phyloP scores from a whole-genome alignment of 805 yeast species.

The Jamesozyma piceae region DNA sequence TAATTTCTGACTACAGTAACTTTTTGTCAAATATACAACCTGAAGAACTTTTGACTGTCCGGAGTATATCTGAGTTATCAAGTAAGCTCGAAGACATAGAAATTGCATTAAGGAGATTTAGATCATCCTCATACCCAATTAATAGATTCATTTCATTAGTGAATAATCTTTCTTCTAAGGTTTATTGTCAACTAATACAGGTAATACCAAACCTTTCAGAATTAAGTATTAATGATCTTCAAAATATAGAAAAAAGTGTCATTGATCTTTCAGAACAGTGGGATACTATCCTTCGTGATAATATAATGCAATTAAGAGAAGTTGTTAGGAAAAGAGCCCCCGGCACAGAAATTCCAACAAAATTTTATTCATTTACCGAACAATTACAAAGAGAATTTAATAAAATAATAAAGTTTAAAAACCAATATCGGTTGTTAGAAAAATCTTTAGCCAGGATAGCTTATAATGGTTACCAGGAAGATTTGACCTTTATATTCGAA shows the following conservation, averaged over 20 bases:
- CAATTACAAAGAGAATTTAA: constrained; percentile 35
- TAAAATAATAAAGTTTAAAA: constrained; percentile 33
- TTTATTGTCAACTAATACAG: constrained; percentile 37
- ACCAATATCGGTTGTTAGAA: constrained; percentile 43
- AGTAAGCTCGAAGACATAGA: constrained; percentile 42
- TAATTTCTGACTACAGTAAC: constrained; percentile 48
- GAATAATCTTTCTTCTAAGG: constrained; percentile 53
- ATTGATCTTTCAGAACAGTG: constrained; percentile 37
- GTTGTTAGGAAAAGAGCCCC: constrained; percentile 41
- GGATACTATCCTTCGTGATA: constrained; percentile 40
- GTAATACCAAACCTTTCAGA: constrained; percentile 39
- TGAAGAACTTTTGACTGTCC: constrained; percentile 43
- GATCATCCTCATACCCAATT: constrained; percentile 54
- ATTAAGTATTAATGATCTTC: constrained; percentile 36
- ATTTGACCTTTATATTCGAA: constrained; percentile 36
- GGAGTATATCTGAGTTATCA: constrained; percentile 37
- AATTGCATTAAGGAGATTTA: constrained; percentile 53
- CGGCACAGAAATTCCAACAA: background rate
- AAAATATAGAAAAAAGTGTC: constrained; percentile 13
- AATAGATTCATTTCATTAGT: constrained; percentile 53
- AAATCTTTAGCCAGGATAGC: constrained; percentile 27
- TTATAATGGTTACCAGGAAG: constrained; percentile 18
- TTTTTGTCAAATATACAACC: constrained; percentile 66
- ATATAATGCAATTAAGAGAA: constrained; percentile 49
- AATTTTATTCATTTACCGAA: constrained; percentile 29